Evolutionary conservation across 2,329 filamentous ascomycete genomes (phyloP), one percentile per base, ranked within the genome.

Genomic region (Aspergillus melleus): DNA sequence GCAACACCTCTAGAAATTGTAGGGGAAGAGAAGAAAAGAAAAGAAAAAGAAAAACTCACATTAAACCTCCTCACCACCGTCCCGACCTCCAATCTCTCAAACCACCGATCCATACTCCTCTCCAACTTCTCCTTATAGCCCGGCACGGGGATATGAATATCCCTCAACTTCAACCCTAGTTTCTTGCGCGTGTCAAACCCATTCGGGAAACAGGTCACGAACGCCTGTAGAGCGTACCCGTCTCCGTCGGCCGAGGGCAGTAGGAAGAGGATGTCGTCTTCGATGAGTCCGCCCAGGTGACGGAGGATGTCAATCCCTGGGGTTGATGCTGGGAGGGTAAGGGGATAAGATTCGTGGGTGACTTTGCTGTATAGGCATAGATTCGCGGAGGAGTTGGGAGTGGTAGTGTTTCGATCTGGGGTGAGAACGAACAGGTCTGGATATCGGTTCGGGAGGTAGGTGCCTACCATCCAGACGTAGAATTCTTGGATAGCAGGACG

Each of bases 61-160:
- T 69, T 68, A 11, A 61, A 59, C 9, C 67, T 59, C 42, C 58
- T 61, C 1, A 67, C 52, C 30, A 69, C 66, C 26, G 62, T 68
- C 14, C 69, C 68, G 4, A 61, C 62, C 47, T 67, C 61, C 6
- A 73, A 39, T 19, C 57, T 64, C 4, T 61, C 61, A 49, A 73
- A 72, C 49, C 64, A 71, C n/a, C 70, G 66, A 63, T 73, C 70
- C 70, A 73, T 72, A 50, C 70, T 72, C 42, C 62, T 66, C 52
- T 70, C 65, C 2, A 73, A 58, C 26, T 68, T 72, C 12, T 70
- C 66, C n/a, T 63, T 64, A 42, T 72, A 73, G 0, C 61, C 58
- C 0, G 71, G 71, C 0, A 71, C 68, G 2, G 64, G 65, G 1
- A 44, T 58, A 14, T 67, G 65, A 6, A 67, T 67, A 32, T 64